Evolutionary conservation across 2,329 filamentous ascomycete species (phyloP).

Genomic region (Periconia sp.): DNA sequence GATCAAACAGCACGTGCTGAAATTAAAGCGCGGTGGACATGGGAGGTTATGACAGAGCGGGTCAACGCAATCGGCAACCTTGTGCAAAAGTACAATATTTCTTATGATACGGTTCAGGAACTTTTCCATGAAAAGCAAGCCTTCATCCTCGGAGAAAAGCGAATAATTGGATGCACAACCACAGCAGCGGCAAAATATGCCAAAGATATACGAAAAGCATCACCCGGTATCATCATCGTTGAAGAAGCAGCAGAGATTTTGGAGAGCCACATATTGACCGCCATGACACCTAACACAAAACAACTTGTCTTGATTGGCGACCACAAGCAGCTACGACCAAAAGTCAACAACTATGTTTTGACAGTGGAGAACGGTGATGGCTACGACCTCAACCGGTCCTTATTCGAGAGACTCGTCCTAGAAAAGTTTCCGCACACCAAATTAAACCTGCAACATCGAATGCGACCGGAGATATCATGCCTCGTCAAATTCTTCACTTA

Average conservation of each 20-base stretch:
- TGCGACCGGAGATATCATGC: conserved; percentile 70
- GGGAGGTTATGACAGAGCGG: conserved; percentile 56
- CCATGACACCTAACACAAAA: conserved; percentile 61
- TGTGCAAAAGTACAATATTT: conserved; percentile 50
- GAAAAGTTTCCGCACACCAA: conserved; percentile 61
- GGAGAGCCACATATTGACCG: conserved; percentile 69
- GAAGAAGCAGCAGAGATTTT: conserved; percentile 79
- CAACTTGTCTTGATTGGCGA: conserved; percentile 76
- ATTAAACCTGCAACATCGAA: conserved; percentile 69
- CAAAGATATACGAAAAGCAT: conserved; percentile 59
- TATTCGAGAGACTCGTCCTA: conserved; percentile 72
- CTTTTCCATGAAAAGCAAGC: conserved; percentile 32
- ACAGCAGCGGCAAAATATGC: conserved; percentile 70
- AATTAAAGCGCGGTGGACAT: conserved; percentile 37
- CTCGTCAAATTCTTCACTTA: conserved; percentile 67
- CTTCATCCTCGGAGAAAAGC: conserved; percentile 56
- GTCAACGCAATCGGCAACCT: conserved; percentile 49
- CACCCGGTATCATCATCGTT: conserved; percentile 67
- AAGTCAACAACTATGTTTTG: conserved; percentile 66
- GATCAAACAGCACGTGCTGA: conserved; percentile 40
- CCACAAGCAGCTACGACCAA: conserved; percentile 74
- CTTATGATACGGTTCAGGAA: conserved; percentile 47
- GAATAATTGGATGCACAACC: conserved; percentile 74
- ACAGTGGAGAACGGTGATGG: conserved; percentile 69
- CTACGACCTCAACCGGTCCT: conserved; percentile 69